Conservation (phyloP, 352 stramenopile species). For the Pythium phragmiticola region DNA sequence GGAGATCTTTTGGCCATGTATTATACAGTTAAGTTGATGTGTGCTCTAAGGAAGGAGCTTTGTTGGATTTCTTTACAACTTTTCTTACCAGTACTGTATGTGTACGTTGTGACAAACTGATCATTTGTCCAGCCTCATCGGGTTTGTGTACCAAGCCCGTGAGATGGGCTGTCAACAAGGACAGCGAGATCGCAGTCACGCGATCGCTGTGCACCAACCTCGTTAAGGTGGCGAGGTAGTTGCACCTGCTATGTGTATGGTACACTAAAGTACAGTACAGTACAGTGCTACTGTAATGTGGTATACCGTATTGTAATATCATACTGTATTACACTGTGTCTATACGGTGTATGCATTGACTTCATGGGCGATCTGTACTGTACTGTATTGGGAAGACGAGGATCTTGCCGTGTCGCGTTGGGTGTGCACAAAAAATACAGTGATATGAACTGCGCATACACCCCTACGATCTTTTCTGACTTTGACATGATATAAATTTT, state of each 20-base stretch:
- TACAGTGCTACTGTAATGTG: neutral
- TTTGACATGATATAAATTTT: too few species aligned
- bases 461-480: too few species aligned
- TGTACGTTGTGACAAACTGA: too few species aligned
- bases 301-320: neutral
- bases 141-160: neutral
- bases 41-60: neutral
- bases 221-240: too few species aligned
- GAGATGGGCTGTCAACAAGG: constrained; percentile 14
- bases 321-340: too few species aligned
- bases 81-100: too few species aligned
- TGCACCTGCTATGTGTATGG: too few species aligned
- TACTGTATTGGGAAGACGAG: too few species aligned
- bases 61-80: neutral
- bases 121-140: neutral
- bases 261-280: neutral
- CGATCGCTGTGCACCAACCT: neutral
- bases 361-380: too few species aligned
- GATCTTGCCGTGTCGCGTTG: too few species aligned
- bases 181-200: constrained; percentile 17
- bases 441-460: neutral
- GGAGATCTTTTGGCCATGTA: constrained; percentile 2
- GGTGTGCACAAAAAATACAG: neutral
- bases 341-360: too few species aligned
- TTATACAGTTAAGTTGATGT: too few species aligned